These are phyloP conservation scores for Silene coronaria DNA, from an alignment of 179 eudicot species.

Conservation along the genomic window DNA sequence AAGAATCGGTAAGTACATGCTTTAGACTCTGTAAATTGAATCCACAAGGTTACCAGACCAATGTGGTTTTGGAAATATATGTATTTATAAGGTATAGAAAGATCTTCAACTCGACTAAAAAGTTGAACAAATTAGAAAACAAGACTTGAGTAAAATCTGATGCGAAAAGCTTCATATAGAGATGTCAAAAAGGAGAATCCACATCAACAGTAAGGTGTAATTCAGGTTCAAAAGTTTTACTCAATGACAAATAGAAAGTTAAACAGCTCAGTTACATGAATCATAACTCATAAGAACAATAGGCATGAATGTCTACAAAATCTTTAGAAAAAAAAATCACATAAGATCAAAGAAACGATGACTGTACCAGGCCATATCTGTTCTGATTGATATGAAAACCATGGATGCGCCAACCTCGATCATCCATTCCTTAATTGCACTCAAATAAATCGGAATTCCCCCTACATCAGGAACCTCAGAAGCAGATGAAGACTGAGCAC, in stretches of 20 bases:
- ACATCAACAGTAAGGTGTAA: neutral
- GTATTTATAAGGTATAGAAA: neutral
- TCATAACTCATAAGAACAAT: neutral
- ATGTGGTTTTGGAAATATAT: neutral
- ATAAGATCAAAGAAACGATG: conserved; percentile 4
- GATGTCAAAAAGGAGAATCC: neutral
- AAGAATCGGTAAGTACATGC: neutral
- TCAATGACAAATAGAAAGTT: neutral
- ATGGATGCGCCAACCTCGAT: conserved; percentile 89
- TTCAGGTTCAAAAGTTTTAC: neutral
- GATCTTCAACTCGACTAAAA: neutral
- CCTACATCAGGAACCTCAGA: conserved; percentile 40
- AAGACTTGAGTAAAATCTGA: neutral
- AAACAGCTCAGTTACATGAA: neutral
- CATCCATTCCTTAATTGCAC: conserved; percentile 97
- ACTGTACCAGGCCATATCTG: conserved; percentile 92
- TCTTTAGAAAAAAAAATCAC: neutral
- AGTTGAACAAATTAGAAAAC: neutral
- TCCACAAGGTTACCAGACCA: neutral
- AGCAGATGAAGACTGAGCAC: conserved; percentile 48
- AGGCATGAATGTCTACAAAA: neutral
- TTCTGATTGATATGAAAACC: conserved; percentile 84
- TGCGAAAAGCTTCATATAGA: neutral
- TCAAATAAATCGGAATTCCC: conserved; percentile 79
- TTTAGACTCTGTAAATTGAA: neutral